Conservation (phyloP, 371 early-diverging fungal genomes). For the Mucor piriformis region DNA sequence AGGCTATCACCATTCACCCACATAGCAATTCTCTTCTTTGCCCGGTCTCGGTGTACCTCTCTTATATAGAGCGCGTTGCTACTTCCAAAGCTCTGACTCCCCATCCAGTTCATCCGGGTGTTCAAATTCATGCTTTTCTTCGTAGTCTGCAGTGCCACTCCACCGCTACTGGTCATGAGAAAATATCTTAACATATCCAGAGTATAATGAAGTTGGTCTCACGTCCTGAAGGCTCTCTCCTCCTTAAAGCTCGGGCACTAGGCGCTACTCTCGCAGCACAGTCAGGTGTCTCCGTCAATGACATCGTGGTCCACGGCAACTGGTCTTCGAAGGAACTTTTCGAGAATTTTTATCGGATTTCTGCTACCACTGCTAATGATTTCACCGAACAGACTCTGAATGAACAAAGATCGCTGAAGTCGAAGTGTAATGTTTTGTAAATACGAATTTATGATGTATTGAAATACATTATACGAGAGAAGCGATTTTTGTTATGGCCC, state of each 20-base stretch:
- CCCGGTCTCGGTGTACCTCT: slow-evolving; percentile 12
- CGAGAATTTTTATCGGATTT: slow-evolving; percentile 21
- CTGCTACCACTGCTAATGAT: slow-evolving; percentile 33
- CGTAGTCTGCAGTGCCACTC: slow-evolving; percentile 6
- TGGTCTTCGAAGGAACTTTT: slow-evolving; percentile 13
- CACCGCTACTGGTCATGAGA: not conserved
- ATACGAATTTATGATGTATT: not conserved
- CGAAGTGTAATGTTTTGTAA: slow-evolving; percentile 10
- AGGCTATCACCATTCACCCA: slow-evolving; percentile 4
- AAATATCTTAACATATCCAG: slow-evolving; percentile 9
- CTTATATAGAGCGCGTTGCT: slow-evolving; percentile 2
- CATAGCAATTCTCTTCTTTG: slow-evolving; percentile 17
- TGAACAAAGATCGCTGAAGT: slow-evolving; percentile 8
- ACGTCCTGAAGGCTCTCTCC: slow-evolving; percentile 1
- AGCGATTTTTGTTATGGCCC: slow-evolving; percentile 11
- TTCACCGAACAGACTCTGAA: slow-evolving; percentile 18
- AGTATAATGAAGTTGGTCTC: not conserved
- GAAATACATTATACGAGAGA: slow-evolving; percentile 1
- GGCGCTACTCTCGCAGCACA: slow-evolving; percentile 23
- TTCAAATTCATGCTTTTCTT: slow-evolving; percentile 16
- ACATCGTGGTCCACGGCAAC: slow-evolving; percentile 27
- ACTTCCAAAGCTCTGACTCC: not conserved
- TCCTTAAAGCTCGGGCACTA: slow-evolving; percentile 23
- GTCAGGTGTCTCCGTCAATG: slow-evolving; percentile 24
- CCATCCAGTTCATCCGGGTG: slow-evolving; percentile 15